A percentile compares a stretch with the other conserved stretches of the same genome.
phyloP scores from a whole-genome alignment of 345 rosid species.

The Brassica juncea region DNA sequence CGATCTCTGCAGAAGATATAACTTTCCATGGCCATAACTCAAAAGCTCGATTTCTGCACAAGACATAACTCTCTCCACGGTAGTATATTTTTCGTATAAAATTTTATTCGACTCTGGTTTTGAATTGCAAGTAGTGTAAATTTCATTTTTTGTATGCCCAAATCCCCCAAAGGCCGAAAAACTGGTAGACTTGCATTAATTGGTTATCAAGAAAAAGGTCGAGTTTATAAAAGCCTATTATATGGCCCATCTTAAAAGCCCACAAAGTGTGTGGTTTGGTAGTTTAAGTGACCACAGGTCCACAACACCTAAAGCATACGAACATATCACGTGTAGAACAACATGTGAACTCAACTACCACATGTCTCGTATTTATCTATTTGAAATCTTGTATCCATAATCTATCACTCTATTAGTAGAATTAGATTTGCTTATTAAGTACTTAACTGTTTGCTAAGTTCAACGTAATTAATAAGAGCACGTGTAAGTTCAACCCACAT shows the following conservation, averaged over 20 bases:
- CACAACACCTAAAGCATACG: constrained; percentile 10
- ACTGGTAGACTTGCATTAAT: neutral
- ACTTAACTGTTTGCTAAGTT: neutral
- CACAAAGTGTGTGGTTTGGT: constrained; percentile 10
- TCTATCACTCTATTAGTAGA: neutral
- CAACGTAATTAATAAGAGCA: constrained; percentile 1
- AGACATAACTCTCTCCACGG: neutral
- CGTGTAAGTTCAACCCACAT: neutral
- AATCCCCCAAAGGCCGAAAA: constrained; percentile 1
- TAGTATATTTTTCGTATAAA: neutral
- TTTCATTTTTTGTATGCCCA: neutral
- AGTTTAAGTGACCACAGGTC: neutral
- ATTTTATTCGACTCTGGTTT: too few species aligned
- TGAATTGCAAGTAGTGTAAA: too few species aligned
- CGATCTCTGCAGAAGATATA: neutral
- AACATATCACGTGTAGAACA: constrained; percentile 28
- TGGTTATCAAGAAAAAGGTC: neutral
- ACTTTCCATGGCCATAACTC: neutral
- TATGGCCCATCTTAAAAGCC: constrained; percentile 11
- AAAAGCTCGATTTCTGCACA: neutral
- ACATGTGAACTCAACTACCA: constrained; percentile 22
- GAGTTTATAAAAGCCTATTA: neutral
- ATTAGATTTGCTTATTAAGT: too few species aligned
- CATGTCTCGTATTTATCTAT: constrained; percentile 20
- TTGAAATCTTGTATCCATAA: neutral